A percentile compares a stretch with the other conserved stretches of the same genome.
phyloP scores from a whole-genome alignment of 805 yeast genomes.

The Middelhovenomyces tepae region DNA sequence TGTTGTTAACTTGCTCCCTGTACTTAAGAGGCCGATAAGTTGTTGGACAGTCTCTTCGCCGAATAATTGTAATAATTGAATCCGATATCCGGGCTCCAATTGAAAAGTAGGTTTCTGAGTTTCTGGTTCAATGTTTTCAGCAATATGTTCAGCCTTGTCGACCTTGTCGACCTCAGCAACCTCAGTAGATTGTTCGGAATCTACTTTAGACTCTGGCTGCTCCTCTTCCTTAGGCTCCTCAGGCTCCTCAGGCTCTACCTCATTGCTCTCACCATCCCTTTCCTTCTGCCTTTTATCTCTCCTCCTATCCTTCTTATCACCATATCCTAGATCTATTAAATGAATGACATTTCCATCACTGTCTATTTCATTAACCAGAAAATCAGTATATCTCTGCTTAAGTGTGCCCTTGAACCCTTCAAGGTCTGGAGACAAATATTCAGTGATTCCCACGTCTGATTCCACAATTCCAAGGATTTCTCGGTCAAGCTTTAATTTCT shows the following conservation, averaged over 20 bases:
- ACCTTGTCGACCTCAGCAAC: background rate
- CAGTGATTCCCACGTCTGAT: conserved; percentile 79
- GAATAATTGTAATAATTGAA: conserved; percentile 42
- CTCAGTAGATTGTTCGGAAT: too few species aligned
- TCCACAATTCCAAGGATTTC: conserved; percentile 46
- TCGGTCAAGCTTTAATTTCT: background rate
- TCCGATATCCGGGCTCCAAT: conserved; percentile 31
- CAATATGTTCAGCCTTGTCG: conserved; percentile 2
- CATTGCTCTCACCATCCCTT: too few species aligned
- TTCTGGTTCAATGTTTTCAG: conserved; percentile 6
- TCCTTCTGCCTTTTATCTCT: conserved; percentile 16
- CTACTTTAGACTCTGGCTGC: conserved; percentile 19
- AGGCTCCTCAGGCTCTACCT: too few species aligned
- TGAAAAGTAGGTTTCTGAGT: conserved; percentile 4
- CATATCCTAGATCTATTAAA: conserved; percentile 64
- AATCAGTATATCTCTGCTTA: conserved; percentile 88
- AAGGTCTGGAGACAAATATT: conserved; percentile 44
- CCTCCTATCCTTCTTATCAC: conserved; percentile 15
- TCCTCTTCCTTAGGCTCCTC: conserved; percentile 6
- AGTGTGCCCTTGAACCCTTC: conserved; percentile 70
- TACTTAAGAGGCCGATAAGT: conserved; percentile 45
- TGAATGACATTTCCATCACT: conserved; percentile 62
- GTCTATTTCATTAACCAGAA: conserved; percentile 83
- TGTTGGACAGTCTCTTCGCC: conserved; percentile 53
- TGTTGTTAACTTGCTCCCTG: conserved; percentile 53